phyloP scores from a whole-genome alignment of 2,329 filamentous ascomycete species.

The Zymoseptoria brevis region DNA sequence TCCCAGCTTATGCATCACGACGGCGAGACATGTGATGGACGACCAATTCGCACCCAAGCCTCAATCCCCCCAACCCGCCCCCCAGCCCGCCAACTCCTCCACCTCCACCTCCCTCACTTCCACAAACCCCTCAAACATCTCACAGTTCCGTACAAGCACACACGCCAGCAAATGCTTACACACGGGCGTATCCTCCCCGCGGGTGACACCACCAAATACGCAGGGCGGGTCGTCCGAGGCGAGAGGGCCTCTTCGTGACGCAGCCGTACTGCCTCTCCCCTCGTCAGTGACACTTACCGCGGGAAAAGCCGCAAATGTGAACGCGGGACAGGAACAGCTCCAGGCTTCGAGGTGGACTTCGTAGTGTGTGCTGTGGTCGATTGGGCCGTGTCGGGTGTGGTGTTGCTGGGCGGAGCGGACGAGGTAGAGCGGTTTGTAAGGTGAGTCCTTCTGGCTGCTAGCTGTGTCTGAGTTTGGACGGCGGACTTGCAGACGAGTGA shows the following conservation, averaged over 20 bases:
- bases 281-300: conserved; percentile 13
- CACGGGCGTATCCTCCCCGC: conserved; percentile 40
- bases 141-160: conserved; percentile 62
- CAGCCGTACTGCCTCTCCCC: neutral
- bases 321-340: conserved; percentile 86
- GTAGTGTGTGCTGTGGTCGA: conserved; percentile 53
- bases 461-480: neutral
- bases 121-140: conserved; percentile 50
- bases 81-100: conserved; percentile 68
- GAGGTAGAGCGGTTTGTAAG: conserved; percentile 42
- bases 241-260: neutral
- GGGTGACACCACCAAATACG: conserved; percentile 44
- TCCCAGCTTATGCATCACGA: conserved; percentile 27
- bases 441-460: conserved; percentile 17
- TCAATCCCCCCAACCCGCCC: conserved; percentile 38
- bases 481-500: conserved; percentile 44
- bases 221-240: conserved; percentile 3
- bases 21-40: too few species aligned
- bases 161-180: conserved; percentile 92
- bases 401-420: conserved; percentile 51
- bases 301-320: conserved; percentile 63
- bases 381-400: conserved; percentile 17
- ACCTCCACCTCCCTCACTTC: conserved; percentile 47
- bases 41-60: too few species aligned
- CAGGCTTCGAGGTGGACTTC: conserved; percentile 66